phyloP scores from a whole-genome alignment of 768 basidiomycete species.

The Lentinula detonsa region DNA sequence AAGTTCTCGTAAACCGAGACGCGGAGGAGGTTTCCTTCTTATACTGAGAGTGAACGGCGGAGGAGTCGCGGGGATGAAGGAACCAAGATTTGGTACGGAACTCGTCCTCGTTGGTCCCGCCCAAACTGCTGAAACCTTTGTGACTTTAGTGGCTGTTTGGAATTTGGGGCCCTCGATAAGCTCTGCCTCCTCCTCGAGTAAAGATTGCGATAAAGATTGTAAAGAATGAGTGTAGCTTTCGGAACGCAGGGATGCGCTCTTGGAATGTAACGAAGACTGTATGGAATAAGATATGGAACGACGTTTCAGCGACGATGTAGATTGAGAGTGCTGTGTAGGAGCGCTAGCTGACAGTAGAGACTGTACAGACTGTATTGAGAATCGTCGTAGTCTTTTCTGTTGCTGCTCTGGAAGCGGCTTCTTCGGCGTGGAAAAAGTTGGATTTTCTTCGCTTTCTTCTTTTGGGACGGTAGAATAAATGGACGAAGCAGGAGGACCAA shows the following conservation, averaged over 20 bases:
- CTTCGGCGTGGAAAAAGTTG: background rate
- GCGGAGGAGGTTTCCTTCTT: constrained; percentile 3
- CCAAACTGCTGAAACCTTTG: background rate
- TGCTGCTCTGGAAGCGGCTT: background rate
- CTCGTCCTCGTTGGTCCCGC: background rate
- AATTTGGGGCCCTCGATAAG: background rate
- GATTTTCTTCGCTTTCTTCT: background rate
- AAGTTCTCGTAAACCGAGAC: constrained; percentile 11
- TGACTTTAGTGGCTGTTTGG: background rate
- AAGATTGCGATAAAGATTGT: background rate
- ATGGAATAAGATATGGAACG: background rate
- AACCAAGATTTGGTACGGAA: background rate
- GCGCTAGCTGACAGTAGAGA: background rate
- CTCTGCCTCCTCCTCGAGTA: constrained; percentile 3
- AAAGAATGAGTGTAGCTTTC: background rate
- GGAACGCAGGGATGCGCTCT: background rate
- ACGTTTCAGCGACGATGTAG: background rate
- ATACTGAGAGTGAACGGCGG: background rate
- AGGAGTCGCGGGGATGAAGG: background rate
- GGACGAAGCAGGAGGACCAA: constrained; percentile 1
- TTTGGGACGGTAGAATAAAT: background rate
- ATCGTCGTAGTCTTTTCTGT: background rate
- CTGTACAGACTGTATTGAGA: background rate
- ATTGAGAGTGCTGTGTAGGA: background rate
- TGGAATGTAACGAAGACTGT: background rate